Conservation (phyloP, 1,284 basidiomycete species). For the Fomes fomentarius region DNA sequence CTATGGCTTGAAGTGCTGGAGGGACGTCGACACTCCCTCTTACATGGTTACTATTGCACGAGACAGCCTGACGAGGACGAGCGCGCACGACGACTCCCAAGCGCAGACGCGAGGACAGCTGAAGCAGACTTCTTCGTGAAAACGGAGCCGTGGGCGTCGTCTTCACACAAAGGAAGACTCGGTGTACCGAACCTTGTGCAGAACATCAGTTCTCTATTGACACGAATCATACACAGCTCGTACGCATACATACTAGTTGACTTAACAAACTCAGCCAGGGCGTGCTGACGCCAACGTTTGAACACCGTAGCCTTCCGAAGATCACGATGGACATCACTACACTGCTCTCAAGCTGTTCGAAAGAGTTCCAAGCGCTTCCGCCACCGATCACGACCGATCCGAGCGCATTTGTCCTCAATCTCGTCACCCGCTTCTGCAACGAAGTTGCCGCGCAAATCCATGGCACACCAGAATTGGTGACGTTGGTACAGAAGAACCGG, state of each 20-base stretch:
- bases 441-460: slow-evolving; percentile 40
- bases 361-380: slow-evolving; percentile 39
- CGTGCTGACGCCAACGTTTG: not conserved
- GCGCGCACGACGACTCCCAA: slow-evolving; percentile 41
- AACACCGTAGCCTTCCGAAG: not conserved
- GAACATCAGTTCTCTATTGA: slow-evolving; percentile 53
- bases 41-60: slow-evolving; percentile 67
- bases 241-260: not conserved
- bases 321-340: slow-evolving; percentile 47
- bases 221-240: slow-evolving; percentile 26
- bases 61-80: slow-evolving; percentile 63
- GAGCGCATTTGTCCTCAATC: slow-evolving; percentile 46
- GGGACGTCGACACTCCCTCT: slow-evolving; percentile 44
- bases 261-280: not conserved
- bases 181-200: slow-evolving; percentile 58
- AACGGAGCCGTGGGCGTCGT: slow-evolving; percentile 52
- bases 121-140: slow-evolving; percentile 50
- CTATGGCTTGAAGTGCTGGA: slow-evolving; percentile 57
- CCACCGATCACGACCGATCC: slow-evolving; percentile 43
- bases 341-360: slow-evolving; percentile 38
- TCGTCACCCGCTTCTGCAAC: slow-evolving; percentile 48
- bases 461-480: slow-evolving; percentile 38
- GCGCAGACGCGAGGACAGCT: slow-evolving; percentile 39
- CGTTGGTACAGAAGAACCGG: slow-evolving; percentile 41
- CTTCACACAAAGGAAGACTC: slow-evolving; percentile 44